phyloP scores from a whole-genome alignment of 1,284 basidiomycete genomes.

The Ganoderma sp. region DNA sequence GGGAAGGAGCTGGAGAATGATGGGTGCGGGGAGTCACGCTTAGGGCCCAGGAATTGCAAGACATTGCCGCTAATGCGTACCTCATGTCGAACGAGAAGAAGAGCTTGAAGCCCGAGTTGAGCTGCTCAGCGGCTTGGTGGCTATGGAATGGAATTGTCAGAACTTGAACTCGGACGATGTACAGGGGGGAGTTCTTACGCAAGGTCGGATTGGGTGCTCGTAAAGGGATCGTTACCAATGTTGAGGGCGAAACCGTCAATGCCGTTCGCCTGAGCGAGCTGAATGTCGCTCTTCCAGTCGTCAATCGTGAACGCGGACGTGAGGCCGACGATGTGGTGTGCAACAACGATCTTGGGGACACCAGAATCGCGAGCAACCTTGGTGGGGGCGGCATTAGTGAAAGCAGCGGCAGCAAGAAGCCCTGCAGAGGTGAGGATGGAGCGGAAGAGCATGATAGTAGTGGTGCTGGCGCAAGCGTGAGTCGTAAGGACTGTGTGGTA shows the following conservation, averaged over 20 bases:
- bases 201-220: constrained; percentile 59
- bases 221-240: constrained; percentile 69
- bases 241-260: constrained; percentile 76
- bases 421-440: constrained; percentile 23
- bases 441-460: constrained; percentile 25
- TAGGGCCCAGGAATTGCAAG: not conserved
- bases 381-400: constrained; percentile 25
- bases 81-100: constrained; percentile 86
- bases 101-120: constrained; percentile 70
- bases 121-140: constrained; percentile 60
- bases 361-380: constrained; percentile 25
- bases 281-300: constrained; percentile 64
- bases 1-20: constrained; percentile 53
- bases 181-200: constrained; percentile 56
- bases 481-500: constrained; percentile 27
- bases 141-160: constrained; percentile 35
- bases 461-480: constrained; percentile 11
- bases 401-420: constrained; percentile 28
- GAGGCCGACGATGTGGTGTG: constrained; percentile 75
- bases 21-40: not conserved
- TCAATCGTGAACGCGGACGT: constrained; percentile 63
- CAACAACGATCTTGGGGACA: constrained; percentile 59
- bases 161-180: not conserved
- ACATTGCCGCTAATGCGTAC: constrained; percentile 43
- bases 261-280: constrained; percentile 60